Conservation (phyloP, 2,329 filamentous ascomycete species). For the Cladosporium sp. region DNA sequence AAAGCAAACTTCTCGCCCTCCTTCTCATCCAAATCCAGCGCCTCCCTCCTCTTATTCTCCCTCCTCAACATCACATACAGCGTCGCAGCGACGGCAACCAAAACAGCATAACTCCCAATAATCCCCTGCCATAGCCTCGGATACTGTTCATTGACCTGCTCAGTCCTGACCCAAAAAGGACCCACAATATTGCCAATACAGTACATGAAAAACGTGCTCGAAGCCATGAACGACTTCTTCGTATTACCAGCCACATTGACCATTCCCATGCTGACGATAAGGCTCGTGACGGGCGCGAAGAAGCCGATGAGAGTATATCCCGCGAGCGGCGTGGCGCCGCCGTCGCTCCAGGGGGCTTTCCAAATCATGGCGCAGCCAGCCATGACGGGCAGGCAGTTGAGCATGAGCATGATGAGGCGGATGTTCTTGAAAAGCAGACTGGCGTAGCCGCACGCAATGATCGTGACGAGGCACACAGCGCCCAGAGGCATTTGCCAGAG, state of each 20-base stretch:
- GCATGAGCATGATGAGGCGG: conserved; percentile 60
- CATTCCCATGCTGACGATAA: conserved; percentile 55
- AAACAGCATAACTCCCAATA: conserved; percentile 7
- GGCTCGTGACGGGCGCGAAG: conserved; percentile 66
- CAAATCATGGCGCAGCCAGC: conserved; percentile 72
- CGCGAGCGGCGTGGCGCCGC: conserved; percentile 61
- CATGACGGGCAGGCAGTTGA: conserved; percentile 69
- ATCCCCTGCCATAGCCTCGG: conserved; percentile 10
- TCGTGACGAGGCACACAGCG: conserved; percentile 48
- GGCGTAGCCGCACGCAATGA: conserved; percentile 40
- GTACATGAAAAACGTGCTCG: conserved; percentile 57
- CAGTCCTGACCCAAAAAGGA: conserved; percentile 6
- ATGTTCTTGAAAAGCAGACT: conserved; percentile 63
- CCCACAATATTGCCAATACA: conserved; percentile 11
- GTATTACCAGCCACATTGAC: conserved; percentile 72
- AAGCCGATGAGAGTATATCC: conserved; percentile 71
- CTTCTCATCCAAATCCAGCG: conserved; percentile 4
- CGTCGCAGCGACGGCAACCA: conserved; percentile 4
- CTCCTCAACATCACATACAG: conserved; percentile 3
- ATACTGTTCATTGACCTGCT: conserved; percentile 9
- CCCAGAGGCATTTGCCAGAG: conserved; percentile 73
- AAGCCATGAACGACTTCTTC: conserved; percentile 74
- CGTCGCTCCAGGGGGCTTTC: conserved; percentile 61
- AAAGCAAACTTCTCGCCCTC: conserved; percentile 59
- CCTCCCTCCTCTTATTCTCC: conserved; percentile 24